Conservation (phyloP, 1,139 yeast species). For the Zygoascus meyerae region DNA sequence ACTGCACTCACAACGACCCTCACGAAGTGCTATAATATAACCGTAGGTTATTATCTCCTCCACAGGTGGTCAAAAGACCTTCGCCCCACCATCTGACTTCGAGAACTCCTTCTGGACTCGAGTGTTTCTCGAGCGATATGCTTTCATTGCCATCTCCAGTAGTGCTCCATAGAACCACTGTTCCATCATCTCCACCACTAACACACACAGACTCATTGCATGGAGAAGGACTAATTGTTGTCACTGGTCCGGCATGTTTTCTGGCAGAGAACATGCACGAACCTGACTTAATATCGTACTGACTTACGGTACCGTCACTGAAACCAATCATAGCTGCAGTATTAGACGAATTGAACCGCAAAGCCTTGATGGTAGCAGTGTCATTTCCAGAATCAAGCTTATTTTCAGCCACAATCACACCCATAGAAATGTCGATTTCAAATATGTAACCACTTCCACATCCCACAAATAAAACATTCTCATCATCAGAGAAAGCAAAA, state of each 20-base stretch:
- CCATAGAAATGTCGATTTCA: conserved; percentile 26
- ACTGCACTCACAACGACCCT: too few species aligned
- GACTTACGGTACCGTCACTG: conserved; percentile 19
- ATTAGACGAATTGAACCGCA: background rate
- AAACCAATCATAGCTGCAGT: conserved; percentile 12
- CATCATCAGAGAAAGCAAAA: conserved; percentile 18
- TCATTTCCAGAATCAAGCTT: conserved; percentile 11
- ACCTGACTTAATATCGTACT: conserved; percentile 16
- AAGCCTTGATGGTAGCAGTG: conserved; percentile 2
- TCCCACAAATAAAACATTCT: conserved; percentile 23
- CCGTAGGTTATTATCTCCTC: conserved; percentile 13
- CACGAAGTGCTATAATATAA: conserved; percentile 8
- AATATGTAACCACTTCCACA: conserved; percentile 25
- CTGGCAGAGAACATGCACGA: conserved; percentile 15
- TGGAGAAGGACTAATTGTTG: conserved; percentile 21
- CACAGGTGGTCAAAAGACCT: conserved; percentile 15
- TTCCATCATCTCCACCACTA: conserved; percentile 29
- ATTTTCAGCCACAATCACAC: conserved; percentile 19
- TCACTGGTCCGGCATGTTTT: conserved; percentile 27
- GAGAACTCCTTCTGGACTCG: conserved; percentile 9
- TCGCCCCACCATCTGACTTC: conserved; percentile 14
- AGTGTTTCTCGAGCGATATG: conserved; percentile 8
- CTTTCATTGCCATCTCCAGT: conserved; percentile 12
- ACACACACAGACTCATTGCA: conserved; percentile 19
- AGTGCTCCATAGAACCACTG: conserved; percentile 28